Base-by-base conservation (phyloP, 306 rosid species). In the Vigna nakashimae region DNA sequence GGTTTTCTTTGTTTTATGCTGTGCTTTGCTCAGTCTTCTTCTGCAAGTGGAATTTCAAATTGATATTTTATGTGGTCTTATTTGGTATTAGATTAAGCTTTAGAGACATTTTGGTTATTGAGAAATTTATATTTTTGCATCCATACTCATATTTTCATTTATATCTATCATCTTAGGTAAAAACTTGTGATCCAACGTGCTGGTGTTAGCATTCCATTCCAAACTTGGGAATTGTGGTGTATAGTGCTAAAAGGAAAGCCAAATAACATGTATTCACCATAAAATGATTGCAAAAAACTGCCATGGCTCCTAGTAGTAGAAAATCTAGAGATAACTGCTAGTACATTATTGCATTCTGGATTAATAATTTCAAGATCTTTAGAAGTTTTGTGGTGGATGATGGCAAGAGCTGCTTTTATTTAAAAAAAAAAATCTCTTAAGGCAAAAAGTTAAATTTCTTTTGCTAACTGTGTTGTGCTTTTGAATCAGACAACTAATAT, bases 371-470 rank as follows among this genome's bases (percentile, higher is more conserved):
- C 60, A 9, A 12, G 62, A 28, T 32, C 62, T 53, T 24, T 46
- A 65, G 34, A 28, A 11, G n/a, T 17, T 30, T 28, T 52, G 24
- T 43, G 45, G 30, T 30, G 16, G 53, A 34, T 65, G 43, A 24
- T 16, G 51, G 55, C 64, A 10, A 65, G 32, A 38, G 48, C 17
- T 24, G 38, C 18, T 79, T 70, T 18, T 50, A 28, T 14, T n/a
- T n/a, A n/a, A n/a, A n/a, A n/a, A n/a, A n/a, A n/a, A n/a, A n/a
- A n/a, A n/a, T n/a, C n/a, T n/a, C n/a, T n/a, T 51, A 24, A 49
- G 7, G 12, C 53, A 71, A 71, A 70, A 16, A 42, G 38, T 60
- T 40, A 36, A 45, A 38, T 65, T 30, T 62, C 18, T 73, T 16
- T 62, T 20, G 6, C 34, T n/a, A n/a, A n/a, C n/a, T 51, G 34